Conservation (phyloP, 768 basidiomycete genomes). For the Tulasnella sp. region DNA sequence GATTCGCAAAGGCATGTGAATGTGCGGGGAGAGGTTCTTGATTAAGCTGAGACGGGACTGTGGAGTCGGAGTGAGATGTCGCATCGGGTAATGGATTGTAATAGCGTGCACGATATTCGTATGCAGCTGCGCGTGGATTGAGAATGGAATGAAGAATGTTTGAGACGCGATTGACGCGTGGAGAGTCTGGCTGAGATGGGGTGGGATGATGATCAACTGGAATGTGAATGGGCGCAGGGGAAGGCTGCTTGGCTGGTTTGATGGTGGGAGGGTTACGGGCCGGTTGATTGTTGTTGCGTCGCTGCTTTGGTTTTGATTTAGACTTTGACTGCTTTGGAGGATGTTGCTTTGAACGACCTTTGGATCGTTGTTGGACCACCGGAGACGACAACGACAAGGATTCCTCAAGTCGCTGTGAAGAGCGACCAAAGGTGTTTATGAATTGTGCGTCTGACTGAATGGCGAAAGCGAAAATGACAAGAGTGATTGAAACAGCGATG, state of each 20-base stretch:
- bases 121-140: constrained; percentile 15
- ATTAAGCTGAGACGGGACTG: neutral
- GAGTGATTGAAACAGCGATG: constrained; percentile 12
- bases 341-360: neutral
- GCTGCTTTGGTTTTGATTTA: neutral
- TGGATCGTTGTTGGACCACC: neutral
- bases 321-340: neutral
- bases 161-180: neutral
- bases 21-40: constrained; percentile 10
- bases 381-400: too few relatives aligned
- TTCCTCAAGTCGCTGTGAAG: neutral
- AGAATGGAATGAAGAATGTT: constrained; percentile 10
- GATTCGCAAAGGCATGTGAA: neutral
- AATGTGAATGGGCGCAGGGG: neutral
- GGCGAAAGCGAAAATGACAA: constrained; percentile 10
- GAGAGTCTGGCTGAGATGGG: constrained; percentile 3
- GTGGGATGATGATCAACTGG: neutral
- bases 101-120: constrained; percentile 14
- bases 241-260: neutral
- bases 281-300: neutral
- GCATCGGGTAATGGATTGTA: neutral
- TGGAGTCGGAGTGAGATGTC: neutral
- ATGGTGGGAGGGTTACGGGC: neutral
- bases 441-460: constrained; percentile 13
- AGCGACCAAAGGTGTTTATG: constrained; percentile 4